Percentiles rank a stretch among this genome's conserved stretches.
Evolutionary conservation across 176 grass and related monocot species (phyloP).

Genomic region (Eremochloa ophiuroides): DNA sequence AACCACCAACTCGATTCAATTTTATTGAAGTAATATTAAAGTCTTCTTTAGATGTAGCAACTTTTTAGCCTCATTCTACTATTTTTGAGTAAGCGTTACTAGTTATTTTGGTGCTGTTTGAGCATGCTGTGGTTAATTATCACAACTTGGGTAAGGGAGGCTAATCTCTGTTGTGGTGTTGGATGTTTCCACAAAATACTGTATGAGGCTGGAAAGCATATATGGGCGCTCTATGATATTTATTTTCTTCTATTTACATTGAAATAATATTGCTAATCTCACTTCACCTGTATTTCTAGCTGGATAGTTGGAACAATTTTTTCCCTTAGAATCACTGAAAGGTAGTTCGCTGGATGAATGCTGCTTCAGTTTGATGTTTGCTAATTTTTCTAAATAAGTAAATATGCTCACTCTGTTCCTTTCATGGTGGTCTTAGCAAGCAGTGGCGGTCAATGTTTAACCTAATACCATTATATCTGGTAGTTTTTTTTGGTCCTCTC

Average conservation of each 20-base stretch:
- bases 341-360: background rate
- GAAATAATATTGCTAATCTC: background rate
- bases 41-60: background rate
- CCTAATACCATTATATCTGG: background rate
- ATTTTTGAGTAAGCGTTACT: background rate
- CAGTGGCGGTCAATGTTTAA: background rate
- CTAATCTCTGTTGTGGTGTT: background rate
- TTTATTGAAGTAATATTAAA: background rate
- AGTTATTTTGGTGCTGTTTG: background rate
- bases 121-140: background rate
- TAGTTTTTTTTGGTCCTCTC: too few relatives aligned
- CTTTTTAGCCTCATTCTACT: background rate
- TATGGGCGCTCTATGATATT: background rate
- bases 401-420: conserved; percentile 3
- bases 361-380: background rate
- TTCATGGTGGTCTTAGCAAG: background rate
- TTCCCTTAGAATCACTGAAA: background rate
- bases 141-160: background rate
- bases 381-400: background rate
- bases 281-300: background rate
- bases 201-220: background rate
- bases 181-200: background rate
- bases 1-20: background rate
- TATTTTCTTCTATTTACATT: background rate
- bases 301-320: background rate